phyloP scores from a whole-genome alignment of 495 filamentous ascomycete species.

The Penicillium canescens region DNA sequence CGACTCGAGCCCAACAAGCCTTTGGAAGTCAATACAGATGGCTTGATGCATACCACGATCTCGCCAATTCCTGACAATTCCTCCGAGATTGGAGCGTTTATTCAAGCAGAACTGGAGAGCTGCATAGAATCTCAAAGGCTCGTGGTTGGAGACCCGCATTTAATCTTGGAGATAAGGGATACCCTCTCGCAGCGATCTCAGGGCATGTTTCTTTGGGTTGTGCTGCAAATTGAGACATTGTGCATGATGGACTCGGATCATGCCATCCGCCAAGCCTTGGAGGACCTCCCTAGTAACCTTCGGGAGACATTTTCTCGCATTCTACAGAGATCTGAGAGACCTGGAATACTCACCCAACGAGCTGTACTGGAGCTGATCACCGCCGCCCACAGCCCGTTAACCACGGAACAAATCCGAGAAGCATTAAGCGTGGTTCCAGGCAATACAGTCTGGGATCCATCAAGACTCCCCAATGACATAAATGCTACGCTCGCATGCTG shows the following conservation, averaged over 20 bases:
- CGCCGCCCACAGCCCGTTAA: slow-evolving; percentile 35
- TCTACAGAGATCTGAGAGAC: slow-evolving; percentile 10
- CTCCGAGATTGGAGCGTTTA: slow-evolving; percentile 39
- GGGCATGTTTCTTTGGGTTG: slow-evolving; percentile 50
- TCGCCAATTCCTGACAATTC: slow-evolving; percentile 34
- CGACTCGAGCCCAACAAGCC: slow-evolving; percentile 17
- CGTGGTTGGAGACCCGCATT: slow-evolving; percentile 31
- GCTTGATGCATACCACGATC: not conserved
- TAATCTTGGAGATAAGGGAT: slow-evolving; percentile 28
- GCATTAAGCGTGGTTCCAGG: slow-evolving; percentile 40
- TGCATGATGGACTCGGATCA: slow-evolving; percentile 41
- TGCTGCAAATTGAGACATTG: slow-evolving; percentile 41
- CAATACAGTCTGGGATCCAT: slow-evolving; percentile 32
- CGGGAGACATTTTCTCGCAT: slow-evolving; percentile 38
- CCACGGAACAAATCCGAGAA: slow-evolving; percentile 42
- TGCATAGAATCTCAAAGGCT: slow-evolving; percentile 31
- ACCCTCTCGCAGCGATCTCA: slow-evolving; percentile 11
- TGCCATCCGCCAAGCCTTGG: slow-evolving; percentile 37
- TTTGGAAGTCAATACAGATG: not conserved
- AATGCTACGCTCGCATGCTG: slow-evolving; percentile 33
- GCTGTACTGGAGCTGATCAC: slow-evolving; percentile 32
- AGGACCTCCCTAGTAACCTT: slow-evolving; percentile 29
- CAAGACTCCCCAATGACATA: slow-evolving; percentile 35
- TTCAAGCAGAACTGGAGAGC: slow-evolving; percentile 32
- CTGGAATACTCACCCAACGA: slow-evolving; percentile 5